These are phyloP conservation scores for Helminthosporium solani DNA, from an alignment of 2,329 filamentous ascomycete species.

Conservation along the genomic window DNA sequence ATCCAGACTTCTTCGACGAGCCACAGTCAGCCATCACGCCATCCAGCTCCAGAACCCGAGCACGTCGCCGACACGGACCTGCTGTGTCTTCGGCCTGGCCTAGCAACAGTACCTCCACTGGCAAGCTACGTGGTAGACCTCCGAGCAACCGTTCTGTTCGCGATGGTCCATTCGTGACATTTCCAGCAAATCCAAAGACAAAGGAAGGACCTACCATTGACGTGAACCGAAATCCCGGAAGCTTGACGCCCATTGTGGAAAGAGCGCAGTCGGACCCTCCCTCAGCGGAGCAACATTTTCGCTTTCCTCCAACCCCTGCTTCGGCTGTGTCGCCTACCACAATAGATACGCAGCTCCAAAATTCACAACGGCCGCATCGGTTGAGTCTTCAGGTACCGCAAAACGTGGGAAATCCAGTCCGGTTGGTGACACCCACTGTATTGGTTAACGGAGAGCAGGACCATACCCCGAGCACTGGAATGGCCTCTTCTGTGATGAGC, in stretches of 20 bases:
- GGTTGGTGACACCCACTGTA: constrained; percentile 61
- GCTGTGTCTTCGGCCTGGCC: constrained; percentile 92
- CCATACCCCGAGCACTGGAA: constrained; percentile 22
- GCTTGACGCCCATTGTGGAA: constrained; percentile 47
- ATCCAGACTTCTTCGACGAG: constrained; percentile 56
- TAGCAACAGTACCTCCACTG: constrained; percentile 61
- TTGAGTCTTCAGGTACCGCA: constrained; percentile 65
- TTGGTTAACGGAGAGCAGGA: constrained; percentile 54
- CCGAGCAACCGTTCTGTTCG: constrained; percentile 68
- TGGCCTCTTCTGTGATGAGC: constrained; percentile 27
- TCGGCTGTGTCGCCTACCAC: constrained; percentile 38
- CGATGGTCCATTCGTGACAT: constrained; percentile 69
- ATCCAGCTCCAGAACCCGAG: constrained; percentile 50
- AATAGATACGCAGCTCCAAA: constrained; percentile 24
- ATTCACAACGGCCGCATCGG: constrained; percentile 48
- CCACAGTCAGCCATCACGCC: constrained; percentile 75
- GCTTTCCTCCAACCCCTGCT: constrained; percentile 43
- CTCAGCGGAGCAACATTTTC: constrained; percentile 36
- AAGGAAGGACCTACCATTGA: constrained; percentile 51
- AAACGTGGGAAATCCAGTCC: constrained; percentile 60
- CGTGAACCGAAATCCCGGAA: constrained; percentile 44
- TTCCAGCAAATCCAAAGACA: constrained; percentile 60
- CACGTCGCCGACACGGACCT: constrained; percentile 70
- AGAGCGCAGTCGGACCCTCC: constrained; percentile 46
- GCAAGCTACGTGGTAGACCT: constrained; percentile 77